phyloP scores from a whole-genome alignment of 2,329 filamentous ascomycete genomes.

The Colletotrichum tamarilloi region DNA sequence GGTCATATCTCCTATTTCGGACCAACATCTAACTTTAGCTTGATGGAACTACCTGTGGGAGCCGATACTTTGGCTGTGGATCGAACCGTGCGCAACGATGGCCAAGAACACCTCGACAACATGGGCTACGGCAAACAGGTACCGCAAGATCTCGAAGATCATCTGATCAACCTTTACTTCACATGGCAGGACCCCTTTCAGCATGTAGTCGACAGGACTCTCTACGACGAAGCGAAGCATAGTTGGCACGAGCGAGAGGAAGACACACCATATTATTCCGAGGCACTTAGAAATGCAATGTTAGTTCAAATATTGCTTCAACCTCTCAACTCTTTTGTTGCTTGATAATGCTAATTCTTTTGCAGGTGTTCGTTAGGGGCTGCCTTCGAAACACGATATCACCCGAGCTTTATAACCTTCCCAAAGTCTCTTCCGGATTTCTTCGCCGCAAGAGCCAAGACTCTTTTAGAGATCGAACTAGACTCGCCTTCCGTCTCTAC shows the following conservation, averaged over 20 bases:
- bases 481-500: slow-evolving; percentile 42
- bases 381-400: slow-evolving; percentile 54
- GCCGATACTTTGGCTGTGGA: slow-evolving; percentile 40
- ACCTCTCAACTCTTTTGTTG: background rate
- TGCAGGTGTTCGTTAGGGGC: slow-evolving; percentile 53
- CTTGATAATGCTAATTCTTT: background rate
- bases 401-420: slow-evolving; percentile 48
- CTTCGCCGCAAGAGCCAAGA: slow-evolving; percentile 42
- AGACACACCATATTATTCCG: slow-evolving; percentile 43
- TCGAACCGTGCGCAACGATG: slow-evolving; percentile 41
- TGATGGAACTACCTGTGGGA: slow-evolving; percentile 39
- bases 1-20: slow-evolving; percentile 41
- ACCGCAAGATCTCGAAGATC: slow-evolving; percentile 30
- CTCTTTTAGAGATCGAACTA: slow-evolving; percentile 41
- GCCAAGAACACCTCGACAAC: slow-evolving; percentile 40
- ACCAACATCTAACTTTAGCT: slow-evolving; percentile 42
- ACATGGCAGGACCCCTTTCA: slow-evolving; percentile 40
- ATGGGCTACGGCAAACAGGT: slow-evolving; percentile 38
- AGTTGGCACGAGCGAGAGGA: slow-evolving; percentile 25
- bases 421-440: slow-evolving; percentile 48
- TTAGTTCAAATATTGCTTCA: slow-evolving; percentile 12
- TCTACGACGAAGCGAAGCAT: slow-evolving; percentile 38
- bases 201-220: slow-evolving; percentile 40
- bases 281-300: slow-evolving; percentile 43
- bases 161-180: slow-evolving; percentile 40